Evolutionary conservation across 2,329 filamentous ascomycete species (phyloP).

Genomic region (Xylariaceae sp.): DNA sequence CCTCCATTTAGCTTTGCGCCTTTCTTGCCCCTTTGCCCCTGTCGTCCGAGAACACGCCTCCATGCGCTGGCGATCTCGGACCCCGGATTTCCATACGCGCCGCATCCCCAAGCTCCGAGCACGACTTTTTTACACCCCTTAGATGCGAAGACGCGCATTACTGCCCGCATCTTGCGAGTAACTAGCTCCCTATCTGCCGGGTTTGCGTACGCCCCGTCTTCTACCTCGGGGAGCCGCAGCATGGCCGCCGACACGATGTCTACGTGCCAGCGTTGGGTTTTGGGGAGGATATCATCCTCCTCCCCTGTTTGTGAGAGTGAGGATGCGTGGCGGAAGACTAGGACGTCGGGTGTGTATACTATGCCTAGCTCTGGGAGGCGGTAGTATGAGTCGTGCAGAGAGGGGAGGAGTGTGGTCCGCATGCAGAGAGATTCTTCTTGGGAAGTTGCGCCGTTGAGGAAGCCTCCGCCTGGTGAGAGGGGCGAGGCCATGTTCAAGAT

Average conservation of each 20-base stretch:
- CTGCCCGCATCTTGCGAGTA: constrained; percentile 54
- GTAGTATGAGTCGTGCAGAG: constrained; percentile 57
- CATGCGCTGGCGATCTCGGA: constrained; percentile 57
- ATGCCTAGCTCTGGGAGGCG: constrained; percentile 56
- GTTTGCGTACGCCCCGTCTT: constrained; percentile 39
- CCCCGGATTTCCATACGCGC: constrained; percentile 61
- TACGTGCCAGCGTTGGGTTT: constrained; percentile 55
- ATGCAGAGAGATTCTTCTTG: constrained; percentile 63
- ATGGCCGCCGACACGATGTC: constrained; percentile 59
- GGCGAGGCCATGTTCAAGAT: constrained; percentile 65
- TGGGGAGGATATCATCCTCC: constrained; percentile 38
- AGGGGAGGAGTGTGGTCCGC: constrained; percentile 58
- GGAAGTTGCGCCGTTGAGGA: constrained; percentile 56
- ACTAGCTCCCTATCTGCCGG: constrained; percentile 50
- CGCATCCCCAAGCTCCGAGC: constrained; percentile 64
- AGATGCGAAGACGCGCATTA: constrained; percentile 50
- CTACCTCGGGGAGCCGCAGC: constrained; percentile 55
- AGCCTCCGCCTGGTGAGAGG: constrained; percentile 58
- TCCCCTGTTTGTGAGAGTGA: constrained; percentile 18
- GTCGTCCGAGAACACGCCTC: constrained; percentile 40
- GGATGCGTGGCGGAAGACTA: constrained; percentile 49
- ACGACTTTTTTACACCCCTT: constrained; percentile 50
- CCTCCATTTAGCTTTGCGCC: constrained; percentile 24
- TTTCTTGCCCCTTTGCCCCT: not conserved
- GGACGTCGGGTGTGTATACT: constrained; percentile 56